phyloP scores from a whole-genome alignment of 805 yeast species.

The Torulaspora franciscae region DNA sequence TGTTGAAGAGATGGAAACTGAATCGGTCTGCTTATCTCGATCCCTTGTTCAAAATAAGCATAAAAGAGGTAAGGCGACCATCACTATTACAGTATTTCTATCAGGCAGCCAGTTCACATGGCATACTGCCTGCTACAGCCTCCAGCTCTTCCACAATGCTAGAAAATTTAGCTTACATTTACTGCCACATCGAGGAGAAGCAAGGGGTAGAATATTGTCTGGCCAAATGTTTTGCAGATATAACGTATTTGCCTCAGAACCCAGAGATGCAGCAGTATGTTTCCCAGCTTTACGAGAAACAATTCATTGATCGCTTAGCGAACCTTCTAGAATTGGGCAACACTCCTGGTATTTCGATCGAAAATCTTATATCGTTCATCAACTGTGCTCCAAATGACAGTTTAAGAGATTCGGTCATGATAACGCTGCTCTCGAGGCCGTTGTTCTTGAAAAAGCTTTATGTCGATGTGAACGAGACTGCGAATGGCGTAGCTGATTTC shows the following conservation, averaged over 20 bases:
- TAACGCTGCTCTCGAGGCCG: constrained; percentile 18
- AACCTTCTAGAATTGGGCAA: constrained; percentile 7
- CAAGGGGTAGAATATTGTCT: constrained; percentile 2
- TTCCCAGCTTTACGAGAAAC: constrained; percentile 12
- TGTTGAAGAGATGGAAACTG: constrained; percentile 7
- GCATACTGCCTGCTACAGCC: constrained; percentile 6
- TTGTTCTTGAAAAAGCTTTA: constrained; percentile 14
- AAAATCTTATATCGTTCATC: constrained; percentile 10
- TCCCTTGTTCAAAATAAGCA: constrained; percentile 9
- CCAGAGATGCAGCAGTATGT: constrained; percentile 5
- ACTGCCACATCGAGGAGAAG: constrained; percentile 1
- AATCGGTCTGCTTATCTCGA: constrained; percentile 2
- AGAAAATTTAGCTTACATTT: constrained; percentile 19
- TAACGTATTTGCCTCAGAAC: constrained; percentile 7
- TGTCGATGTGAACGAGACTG: not conserved
- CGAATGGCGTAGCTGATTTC: constrained; percentile 1
- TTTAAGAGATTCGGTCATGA: constrained; percentile 15
- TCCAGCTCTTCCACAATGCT: constrained; percentile 9
- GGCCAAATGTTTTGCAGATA: constrained; percentile 10
- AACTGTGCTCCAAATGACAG: constrained; percentile 15
- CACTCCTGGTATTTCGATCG: constrained; percentile 3
- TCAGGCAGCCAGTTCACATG: not conserved
- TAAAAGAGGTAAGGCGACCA: constrained; percentile 1
- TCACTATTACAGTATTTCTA: constrained; percentile 3
- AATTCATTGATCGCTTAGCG: constrained; percentile 15